Base-by-base conservation (phyloP, 2,329 filamentous ascomycete genomes). In the Ophiostoma australiae region DNA sequence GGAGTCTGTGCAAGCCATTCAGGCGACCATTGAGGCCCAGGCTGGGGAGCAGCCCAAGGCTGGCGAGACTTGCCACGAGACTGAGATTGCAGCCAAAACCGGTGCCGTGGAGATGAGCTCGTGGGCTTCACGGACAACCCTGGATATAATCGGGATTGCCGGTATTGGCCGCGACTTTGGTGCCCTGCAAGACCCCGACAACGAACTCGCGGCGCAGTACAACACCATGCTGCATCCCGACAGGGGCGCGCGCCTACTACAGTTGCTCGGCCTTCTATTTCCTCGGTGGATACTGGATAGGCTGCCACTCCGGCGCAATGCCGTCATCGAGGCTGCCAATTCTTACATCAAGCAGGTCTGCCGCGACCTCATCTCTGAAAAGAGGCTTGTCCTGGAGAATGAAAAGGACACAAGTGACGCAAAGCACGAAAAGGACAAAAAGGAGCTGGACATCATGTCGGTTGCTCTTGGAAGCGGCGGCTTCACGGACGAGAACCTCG, bases 401-500 rank as follows among this genome's bases (percentile, higher is more conserved):
- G 5, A 31, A 10, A 58, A 58, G n/a, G n/a, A 58, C 8, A 52
- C 17, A 23, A 52, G 23, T 8, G 48, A 52, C 4, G 20, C 8
- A 20, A 58, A 23, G 5, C 20, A 23, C n/a, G 8, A 11, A 27
- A 58, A 58, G 20, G 48, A 80, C 80, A 0, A n/a, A 10, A 66
- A 39, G n/a, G 88, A 89, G 66, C 79, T 87, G 8, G 93, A 97
- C 78, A 95, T 97, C 72, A 82, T 97, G 44, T 92, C 90, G 0
- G 90, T 94, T 0, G 93, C 93, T 20, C 82, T 97, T 67, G 86
- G 90, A 77, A 92, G 89, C 55, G 91, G 91, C 67, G 87, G 84
- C 6, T 95, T 96, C 80, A 86, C 81, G 15, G 91, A 95, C 73
- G 90, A 93, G 68, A 88, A 92, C 72, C 86, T 97, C n/a, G 87